Conservation (phyloP, 140 eudicot genomes). For the Ambrosia hybrid region DNA sequence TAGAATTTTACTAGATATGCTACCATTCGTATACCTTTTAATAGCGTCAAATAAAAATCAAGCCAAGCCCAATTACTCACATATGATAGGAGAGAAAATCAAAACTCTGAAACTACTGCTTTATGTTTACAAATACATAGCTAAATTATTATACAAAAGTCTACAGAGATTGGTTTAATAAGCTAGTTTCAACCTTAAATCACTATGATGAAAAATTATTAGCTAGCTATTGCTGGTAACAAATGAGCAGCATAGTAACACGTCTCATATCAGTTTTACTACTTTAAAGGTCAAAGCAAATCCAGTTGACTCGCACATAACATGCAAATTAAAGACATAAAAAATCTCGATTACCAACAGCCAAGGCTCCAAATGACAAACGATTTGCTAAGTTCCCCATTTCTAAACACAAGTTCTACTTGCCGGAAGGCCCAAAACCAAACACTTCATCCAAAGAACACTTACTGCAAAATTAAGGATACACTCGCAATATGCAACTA, state of each 20-base stretch:
- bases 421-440: not conserved
- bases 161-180: not conserved
- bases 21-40: not conserved
- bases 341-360: not conserved
- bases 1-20: not conserved
- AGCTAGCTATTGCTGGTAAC: not conserved
- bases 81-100: not conserved
- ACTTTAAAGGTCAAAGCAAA: too few species aligned
- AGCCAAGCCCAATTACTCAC: not conserved
- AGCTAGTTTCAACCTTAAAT: not conserved
- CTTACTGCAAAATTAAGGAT: not conserved
- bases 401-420: slow-evolving; percentile 5
- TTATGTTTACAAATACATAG: not conserved
- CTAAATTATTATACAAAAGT: too few species aligned
- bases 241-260: not conserved
- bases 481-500: slow-evolving; percentile 12
- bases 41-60: slow-evolving; percentile 1
- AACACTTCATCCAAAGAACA: slow-evolving; percentile 3
- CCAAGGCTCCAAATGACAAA: not conserved
- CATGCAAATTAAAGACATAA: not conserved
- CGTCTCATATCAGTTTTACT: too few species aligned
- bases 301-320: too few species aligned
- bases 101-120: slow-evolving; percentile 10
- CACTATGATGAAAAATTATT: not conserved
- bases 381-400: not conserved